Percentiles rank a stretch among this genome's conserved stretches.
These are phyloP conservation scores for Zygosaccharomyces bailii DNA, from an alignment of 805 yeast genomes.

Conservation along the genomic window DNA sequence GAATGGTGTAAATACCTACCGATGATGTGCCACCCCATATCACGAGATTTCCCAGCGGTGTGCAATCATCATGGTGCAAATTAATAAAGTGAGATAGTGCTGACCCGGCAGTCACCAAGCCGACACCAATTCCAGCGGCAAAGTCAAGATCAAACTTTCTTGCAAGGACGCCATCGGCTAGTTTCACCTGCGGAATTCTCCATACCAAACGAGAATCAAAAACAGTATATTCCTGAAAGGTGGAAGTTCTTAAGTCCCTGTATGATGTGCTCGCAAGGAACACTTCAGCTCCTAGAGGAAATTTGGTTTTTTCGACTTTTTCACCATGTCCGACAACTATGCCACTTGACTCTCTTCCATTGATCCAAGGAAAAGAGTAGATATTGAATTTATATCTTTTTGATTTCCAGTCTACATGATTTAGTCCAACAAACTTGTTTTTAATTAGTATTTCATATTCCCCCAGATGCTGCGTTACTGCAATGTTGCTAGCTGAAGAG, in stretches of 20 bases:
- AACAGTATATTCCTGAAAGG: slow-evolving; percentile 46
- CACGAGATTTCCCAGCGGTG: slow-evolving; percentile 26
- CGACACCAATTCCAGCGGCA: slow-evolving; percentile 48
- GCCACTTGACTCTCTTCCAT: slow-evolving; percentile 48
- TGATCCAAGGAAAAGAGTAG: slow-evolving; percentile 49
- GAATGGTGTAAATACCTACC: slow-evolving; percentile 44
- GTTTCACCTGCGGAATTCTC: slow-evolving; percentile 38
- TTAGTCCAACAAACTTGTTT: slow-evolving; percentile 41
- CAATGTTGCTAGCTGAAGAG: slow-evolving; percentile 5
- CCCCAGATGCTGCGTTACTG: slow-evolving; percentile 19
- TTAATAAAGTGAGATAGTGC: slow-evolving; percentile 29
- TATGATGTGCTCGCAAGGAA: slow-evolving; percentile 47
- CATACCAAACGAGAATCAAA: slow-evolving; percentile 45
- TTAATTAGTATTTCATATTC: slow-evolving; percentile 34
- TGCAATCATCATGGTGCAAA: slow-evolving; percentile 10
- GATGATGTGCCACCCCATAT: slow-evolving; percentile 52
- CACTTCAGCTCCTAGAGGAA: slow-evolving; percentile 39
- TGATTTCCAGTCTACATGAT: slow-evolving; percentile 51
- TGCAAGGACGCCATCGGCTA: slow-evolving; percentile 17
- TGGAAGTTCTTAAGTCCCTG: slow-evolving; percentile 45
- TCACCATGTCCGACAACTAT: slow-evolving; percentile 37
- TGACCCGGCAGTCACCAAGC: slow-evolving; percentile 43
- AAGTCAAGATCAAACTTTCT: slow-evolving; percentile 32
- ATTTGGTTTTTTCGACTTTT: slow-evolving; percentile 28
- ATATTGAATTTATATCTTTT: slow-evolving; percentile 45